phyloP scores from a whole-genome alignment of 345 rosid genomes.

The Turritis glabra region DNA sequence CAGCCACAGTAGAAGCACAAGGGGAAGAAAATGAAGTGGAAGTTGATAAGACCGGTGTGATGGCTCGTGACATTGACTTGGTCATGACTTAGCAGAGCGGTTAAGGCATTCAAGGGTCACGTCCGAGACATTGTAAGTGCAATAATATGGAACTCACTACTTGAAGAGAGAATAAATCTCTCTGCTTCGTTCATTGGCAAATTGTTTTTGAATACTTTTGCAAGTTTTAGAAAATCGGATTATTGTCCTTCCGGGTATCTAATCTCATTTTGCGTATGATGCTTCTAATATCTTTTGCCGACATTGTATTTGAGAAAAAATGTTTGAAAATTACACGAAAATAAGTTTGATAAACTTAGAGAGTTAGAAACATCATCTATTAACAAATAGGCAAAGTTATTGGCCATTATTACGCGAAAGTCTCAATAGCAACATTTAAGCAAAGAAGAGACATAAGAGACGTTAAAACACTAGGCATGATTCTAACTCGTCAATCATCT shows the following conservation, averaged over 20 bases:
- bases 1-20: constrained; percentile 38
- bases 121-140: constrained; percentile 86
- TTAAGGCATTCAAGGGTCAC: constrained; percentile 64
- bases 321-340: neutral
- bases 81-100: constrained; percentile 85
- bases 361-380: neutral
- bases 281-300: no score
- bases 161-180: constrained; percentile 10
- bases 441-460: neutral
- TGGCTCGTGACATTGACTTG: constrained; percentile 75
- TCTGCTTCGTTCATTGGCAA: neutral
- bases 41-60: constrained; percentile 68
- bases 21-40: constrained; percentile 82
- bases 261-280: no score
- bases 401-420: neutral
- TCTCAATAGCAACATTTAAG: neutral
- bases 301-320: no score
- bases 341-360: neutral
- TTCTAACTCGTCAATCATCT: neutral
- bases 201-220: neutral
- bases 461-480: neutral
- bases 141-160: constrained; percentile 82
- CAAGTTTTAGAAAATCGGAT: neutral
- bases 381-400: neutral
- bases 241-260: neutral